Base-by-base conservation (phyloP, 768 basidiomycete species). In the Lentinula sp. region DNA sequence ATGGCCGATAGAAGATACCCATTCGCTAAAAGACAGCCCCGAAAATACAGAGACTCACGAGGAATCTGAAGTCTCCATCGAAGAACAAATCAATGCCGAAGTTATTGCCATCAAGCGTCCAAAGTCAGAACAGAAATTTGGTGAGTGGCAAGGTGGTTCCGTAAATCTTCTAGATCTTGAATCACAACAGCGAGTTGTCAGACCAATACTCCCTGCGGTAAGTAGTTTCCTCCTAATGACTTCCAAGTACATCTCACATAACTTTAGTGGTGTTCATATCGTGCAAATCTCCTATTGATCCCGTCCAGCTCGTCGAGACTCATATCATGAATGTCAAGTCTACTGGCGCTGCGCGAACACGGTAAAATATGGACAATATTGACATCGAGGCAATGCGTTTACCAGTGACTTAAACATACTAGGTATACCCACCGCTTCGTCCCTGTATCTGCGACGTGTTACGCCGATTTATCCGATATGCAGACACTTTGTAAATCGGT, bases 171-270 rank as follows among this genome's bases (percentile, higher is more conserved):
- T 37, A 5, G 9, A 45, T 45, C 46, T 54, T 1, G 8, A 65
- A 61, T 18, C n/a, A 33, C 1, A 48, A 39, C 63, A 94, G 91
- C 74, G 5, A 93, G 85, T 67, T 91, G 87, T 64, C 84, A 85
- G 67, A 92, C 90, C 3, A 87, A 90, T 67, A 93, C 91, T 0
- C 82, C 85, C 46, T 94, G 91, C 60, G 85, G 91, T 93, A 70
- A 20, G 46, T 12, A 48, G 46, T 9, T 9, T 20, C 12, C 32
- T 32, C 2, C 15, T 16, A 13, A 7, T 23, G 36, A n/a, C 33
- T 50, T 15, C 58, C 49, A 20, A 32, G 23, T 33, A 48, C 5
- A 37, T 35, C n/a, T 20, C 9, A 12, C 43, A 58, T 53, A 53
- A 41, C 66, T 36, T 64, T 39, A 93, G 91, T 92, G 13, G 74